Percentiles rank a stretch among this genome's conserved stretches.
These are phyloP conservation scores for Dictyostelium discoideum DNA, from an alignment of 78 protist species.

Conservation along the genomic window dicty_2.7 NC_007090.3:439501-440000, in stretches of 20 bases:
- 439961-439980: conserved; percentile 61
- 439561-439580: conserved; percentile 82
- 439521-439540: conserved; percentile 81
- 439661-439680: conserved; percentile 84
- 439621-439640: conserved; percentile 87
- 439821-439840: not conserved
- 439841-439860: conserved; percentile 74
- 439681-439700: conserved; percentile 78
- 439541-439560: conserved; percentile 81
- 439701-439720: no score
- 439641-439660: conserved; percentile 85
- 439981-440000: no score
- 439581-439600: conserved; percentile 51
- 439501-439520: conserved; percentile 84
- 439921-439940: conserved; percentile 82
- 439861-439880: conserved; percentile 76
- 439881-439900: conserved; percentile 89
- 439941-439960: conserved; percentile 86
- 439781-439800: no score
- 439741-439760: no score
- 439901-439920: conserved; percentile 83
- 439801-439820: no score
- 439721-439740: no score
- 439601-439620: conserved; percentile 83
- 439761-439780: no score